These are phyloP conservation scores for Entamoeba dispar DNA, from an alignment of 208 protist genomes.

Conservation along the genomic window DNA sequence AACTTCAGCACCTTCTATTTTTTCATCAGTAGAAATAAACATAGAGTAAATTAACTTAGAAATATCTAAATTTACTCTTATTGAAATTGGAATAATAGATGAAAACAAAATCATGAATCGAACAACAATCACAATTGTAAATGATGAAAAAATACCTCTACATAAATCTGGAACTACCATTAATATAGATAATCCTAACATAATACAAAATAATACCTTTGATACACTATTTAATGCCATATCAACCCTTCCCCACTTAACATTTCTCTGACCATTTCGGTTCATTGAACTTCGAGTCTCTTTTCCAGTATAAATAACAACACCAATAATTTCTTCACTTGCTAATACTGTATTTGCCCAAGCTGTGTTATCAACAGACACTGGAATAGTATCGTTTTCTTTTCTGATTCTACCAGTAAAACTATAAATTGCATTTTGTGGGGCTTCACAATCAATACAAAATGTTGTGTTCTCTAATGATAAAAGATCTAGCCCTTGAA, in stretches of 20 bases:
- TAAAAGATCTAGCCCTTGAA: constrained; percentile 15
- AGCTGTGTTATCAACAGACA: constrained; percentile 73
- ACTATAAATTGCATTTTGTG: constrained; percentile 72
- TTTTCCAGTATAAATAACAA: constrained; percentile 66
- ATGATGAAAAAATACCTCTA: constrained; percentile 7
- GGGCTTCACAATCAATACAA: background rate
- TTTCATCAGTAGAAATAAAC: constrained; percentile 57
- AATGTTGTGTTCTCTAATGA: background rate
- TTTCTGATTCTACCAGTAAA: constrained; percentile 50
- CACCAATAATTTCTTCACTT: constrained; percentile 45
- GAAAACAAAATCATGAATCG: constrained; percentile 84
- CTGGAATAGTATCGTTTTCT: constrained; percentile 11
- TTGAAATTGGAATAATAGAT: constrained; percentile 75
- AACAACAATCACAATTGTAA: constrained; percentile 34
- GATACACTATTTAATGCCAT: constrained; percentile 72
- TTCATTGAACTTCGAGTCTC: constrained; percentile 82
- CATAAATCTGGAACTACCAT: background rate
- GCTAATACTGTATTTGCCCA: constrained; percentile 84
- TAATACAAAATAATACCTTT: constrained; percentile 52
- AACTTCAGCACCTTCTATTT: constrained; percentile 48
- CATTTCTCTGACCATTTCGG: constrained; percentile 44
- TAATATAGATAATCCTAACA: constrained; percentile 29
- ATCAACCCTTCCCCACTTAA: constrained; percentile 64
- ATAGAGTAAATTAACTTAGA: constrained; percentile 76
- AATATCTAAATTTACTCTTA: constrained; percentile 86